Evolutionary conservation across 129 eudicot species (phyloP), one percentile per base, ranked within the genome.

Genomic region (Silybum marianum): DNA sequence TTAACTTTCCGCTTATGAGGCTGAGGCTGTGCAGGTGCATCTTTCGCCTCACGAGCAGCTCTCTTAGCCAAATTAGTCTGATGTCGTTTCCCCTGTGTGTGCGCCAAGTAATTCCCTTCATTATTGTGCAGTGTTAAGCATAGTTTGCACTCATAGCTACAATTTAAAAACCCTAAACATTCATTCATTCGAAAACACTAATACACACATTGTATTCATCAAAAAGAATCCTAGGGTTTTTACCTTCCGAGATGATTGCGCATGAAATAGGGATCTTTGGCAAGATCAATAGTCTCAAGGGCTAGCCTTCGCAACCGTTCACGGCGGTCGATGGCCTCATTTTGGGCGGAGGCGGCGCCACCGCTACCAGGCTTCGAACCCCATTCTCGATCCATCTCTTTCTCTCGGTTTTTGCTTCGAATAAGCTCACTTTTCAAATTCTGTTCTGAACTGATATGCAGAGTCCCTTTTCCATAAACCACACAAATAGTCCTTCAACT

Each of bases 331-430:
- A 95, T 89, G 79, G 99, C 99, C 78, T 95, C 99, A 72, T 92
- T 92, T 76, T 95, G 99, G 30, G 95, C 97, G 79, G 99, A 83
- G 87, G 99, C 99, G 60, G 99, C 98, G 85, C 99, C 99, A 6
- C 98, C 99, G 90, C 99, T 95, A 0, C 99, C 99, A 7, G 99
- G 98, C 79, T 95, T 95, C 76, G 99, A 95, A 34, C 99, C 99
- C 99, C 99, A 95, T 72, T 95, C 98, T 88, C 99, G 79, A 74
- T 95, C 99, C 99, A 95, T 95, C 25, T 67, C 58, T 30, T n/a
- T n/a, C n/a, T n/a, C 40, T 23, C 21, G 65, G 22, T 54, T 54
- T 54, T 1, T 54, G 65, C 65, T 54, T 54, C 65, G 8, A 14
- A 54, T 54, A 54, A 1, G 0, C 22, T 14, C 68, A n/a, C 68